Base-by-base conservation (phyloP, 176 grass and related monocot genomes). In the Pontederia paniculata region DNA sequence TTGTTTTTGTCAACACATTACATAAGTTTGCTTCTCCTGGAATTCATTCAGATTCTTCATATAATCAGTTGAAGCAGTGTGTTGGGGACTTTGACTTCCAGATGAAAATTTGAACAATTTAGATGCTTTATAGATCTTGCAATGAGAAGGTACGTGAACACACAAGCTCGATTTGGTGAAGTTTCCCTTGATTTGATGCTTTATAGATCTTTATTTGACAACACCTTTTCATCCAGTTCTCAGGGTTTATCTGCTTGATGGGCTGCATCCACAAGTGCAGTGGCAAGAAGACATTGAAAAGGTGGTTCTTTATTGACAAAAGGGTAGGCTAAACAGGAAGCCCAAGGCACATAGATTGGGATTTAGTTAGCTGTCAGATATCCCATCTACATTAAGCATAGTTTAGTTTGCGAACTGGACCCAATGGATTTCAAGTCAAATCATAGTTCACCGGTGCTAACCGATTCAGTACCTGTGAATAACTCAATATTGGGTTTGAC, bases 271-370 rank as follows among this genome's bases (percentile, higher is more conserved):
- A 80, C 68, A 74, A 74, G 62, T 98, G 72, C 75, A 88, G 74
- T 60, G 75, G 82, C 72, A 84, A 98, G 57, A 91, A 91, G 65
- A 84, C 86, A 45, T 62, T 90, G 55, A 98, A 91, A 69, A 83
- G 82, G 80, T 91, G 93, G 80, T 88, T 98, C 74, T 91, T 88
- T 66, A 91, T 98, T 50, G 83, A 91, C 62, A 98, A 98, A 66
- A 78, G 80, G 56, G 86, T 84, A 52, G 86, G 86, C 42, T 97
- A 48, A 87, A 56, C 37, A 19, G 46, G 20, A 49, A 11, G 42
- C 7, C 58, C 47, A n/a, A 37, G 17, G 69, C 45, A 9, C 15
- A 76, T 63, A 16, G 28, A 80, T 44, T 23, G 2, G 19, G 31
- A 43, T n/a, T 17, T 18, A 37, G 62, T 23, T 55, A 8, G 28